Conservation (phyloP, 148 eudicot genomes). For the Simmondsia chinensis region DNA sequence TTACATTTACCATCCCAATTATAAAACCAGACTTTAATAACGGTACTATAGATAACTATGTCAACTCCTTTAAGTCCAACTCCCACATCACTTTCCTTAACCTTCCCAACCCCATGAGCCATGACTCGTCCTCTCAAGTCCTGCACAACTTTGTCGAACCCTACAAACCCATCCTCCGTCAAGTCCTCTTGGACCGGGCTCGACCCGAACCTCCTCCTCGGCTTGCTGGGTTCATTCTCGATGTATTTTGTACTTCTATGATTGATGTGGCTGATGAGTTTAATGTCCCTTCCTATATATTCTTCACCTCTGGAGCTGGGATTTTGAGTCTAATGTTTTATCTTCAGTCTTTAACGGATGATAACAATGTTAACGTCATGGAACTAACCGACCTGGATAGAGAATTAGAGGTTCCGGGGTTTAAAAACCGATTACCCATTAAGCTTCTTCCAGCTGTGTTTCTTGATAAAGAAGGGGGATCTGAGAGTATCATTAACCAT, state of each 20-base stretch:
- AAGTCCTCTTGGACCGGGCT: slow-evolving; percentile 6
- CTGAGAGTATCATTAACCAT: too few species aligned
- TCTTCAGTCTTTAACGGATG: slow-evolving; percentile 3
- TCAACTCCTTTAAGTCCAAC: slow-evolving; percentile 1
- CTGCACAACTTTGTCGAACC: neutral
- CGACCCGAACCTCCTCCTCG: neutral
- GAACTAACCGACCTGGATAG: neutral
- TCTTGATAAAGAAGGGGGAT: too few species aligned
- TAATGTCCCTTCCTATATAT: slow-evolving; percentile 19
- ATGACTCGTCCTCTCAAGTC: too few species aligned
- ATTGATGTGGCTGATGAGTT: slow-evolving; percentile 20
- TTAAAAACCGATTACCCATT: slow-evolving; percentile 1
- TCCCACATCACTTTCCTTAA: too few species aligned
- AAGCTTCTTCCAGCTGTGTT: neutral
- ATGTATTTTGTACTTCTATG: slow-evolving; percentile 16
- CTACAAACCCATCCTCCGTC: slow-evolving; percentile 18
- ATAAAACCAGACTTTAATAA: slow-evolving; percentile 12
- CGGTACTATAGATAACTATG: neutral
- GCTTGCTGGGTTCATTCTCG: slow-evolving; percentile 18
- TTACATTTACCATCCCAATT: slow-evolving; percentile 25
- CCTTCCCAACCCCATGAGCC: neutral
- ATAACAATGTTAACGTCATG: neutral
- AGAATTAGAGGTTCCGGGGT: slow-evolving; percentile 9
- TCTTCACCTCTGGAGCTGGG: slow-evolving; percentile 17
- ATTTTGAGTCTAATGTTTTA: slow-evolving; percentile 7